Evolutionary conservation across 768 basidiomycete species (phyloP).

Genomic region (Suillus subluteus): DNA sequence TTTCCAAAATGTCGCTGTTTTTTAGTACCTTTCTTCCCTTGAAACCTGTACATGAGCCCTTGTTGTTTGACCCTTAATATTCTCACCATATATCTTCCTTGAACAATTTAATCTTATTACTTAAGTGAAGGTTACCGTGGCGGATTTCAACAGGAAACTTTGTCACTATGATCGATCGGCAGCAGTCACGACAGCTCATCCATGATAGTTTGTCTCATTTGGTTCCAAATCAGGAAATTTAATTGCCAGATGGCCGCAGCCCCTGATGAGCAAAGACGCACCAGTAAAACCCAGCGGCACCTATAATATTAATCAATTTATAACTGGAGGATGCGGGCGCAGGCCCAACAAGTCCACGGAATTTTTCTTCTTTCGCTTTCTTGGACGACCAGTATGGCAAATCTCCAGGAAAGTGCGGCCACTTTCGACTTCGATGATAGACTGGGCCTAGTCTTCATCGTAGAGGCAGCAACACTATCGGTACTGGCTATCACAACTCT

Average conservation of each 20-base stretch:
- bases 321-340: too few species aligned
- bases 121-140: background rate
- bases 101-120: background rate
- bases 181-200: too few species aligned
- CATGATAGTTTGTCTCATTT: background rate
- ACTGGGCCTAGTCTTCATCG: slow-evolving; percentile 35
- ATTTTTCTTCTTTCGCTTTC: background rate
- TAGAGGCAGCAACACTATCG: slow-evolving; percentile 34
- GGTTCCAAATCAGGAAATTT: background rate
- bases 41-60: too few species aligned
- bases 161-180: slow-evolving; percentile 5
- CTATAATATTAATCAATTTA: background rate
- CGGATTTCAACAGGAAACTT: background rate
- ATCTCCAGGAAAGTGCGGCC: background rate
- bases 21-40: background rate
- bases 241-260: background rate
- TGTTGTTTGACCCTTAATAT: background rate
- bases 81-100: background rate
- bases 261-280: background rate
- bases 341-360: background rate
- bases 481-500: slow-evolving; percentile 31
- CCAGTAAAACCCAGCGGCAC: too few species aligned
- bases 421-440: slow-evolving; percentile 27
- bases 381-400: background rate
- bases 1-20: background rate